Percentiles rank a stretch among this genome's conserved stretches.
Conservation (phyloP, 2,329 filamentous ascomycete genomes). For the Ascochyta koolunga region DNA sequence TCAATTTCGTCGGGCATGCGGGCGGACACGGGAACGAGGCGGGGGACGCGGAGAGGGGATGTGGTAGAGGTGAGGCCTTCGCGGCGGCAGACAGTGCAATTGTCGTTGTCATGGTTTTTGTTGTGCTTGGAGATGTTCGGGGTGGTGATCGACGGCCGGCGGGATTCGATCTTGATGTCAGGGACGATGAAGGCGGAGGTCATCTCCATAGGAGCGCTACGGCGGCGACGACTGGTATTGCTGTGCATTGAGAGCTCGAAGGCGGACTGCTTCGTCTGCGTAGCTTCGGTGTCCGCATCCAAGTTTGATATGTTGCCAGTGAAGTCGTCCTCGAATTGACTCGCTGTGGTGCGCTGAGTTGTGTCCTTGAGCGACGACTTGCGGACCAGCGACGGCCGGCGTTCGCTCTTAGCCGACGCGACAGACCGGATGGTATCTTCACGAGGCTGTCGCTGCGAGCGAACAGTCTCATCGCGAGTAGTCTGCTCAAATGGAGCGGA, state of each 20-base stretch:
- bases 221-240: conserved; percentile 57
- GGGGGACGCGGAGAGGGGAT: conserved; percentile 51
- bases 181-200: conserved; percentile 70
- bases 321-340: conserved; percentile 42
- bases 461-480: conserved; percentile 49
- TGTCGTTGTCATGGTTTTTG: conserved; percentile 58
- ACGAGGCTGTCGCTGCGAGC: conserved; percentile 43
- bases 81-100: conserved; percentile 64
- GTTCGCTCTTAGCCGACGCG: conserved; percentile 47
- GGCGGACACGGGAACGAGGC: conserved; percentile 57
- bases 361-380: conserved; percentile 63
- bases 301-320: conserved; percentile 43
- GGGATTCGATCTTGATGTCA: conserved; percentile 61
- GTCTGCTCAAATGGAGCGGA: conserved; percentile 33
- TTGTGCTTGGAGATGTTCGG: conserved; percentile 31
- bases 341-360: conserved; percentile 44
- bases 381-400: conserved; percentile 52
- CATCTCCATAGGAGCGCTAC: conserved; percentile 59
- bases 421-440: conserved; percentile 51
- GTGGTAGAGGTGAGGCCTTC: conserved; percentile 42
- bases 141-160: conserved; percentile 30
- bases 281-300: conserved; percentile 33
- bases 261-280: conserved; percentile 37
- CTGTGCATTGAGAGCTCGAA: conserved; percentile 53
- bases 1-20: conserved; percentile 61